A percentile compares a stretch with the other conserved stretches of the same genome.
phyloP scores from a whole-genome alignment of 139 green algal genomes.

The Micromonas pusilla region DNA sequence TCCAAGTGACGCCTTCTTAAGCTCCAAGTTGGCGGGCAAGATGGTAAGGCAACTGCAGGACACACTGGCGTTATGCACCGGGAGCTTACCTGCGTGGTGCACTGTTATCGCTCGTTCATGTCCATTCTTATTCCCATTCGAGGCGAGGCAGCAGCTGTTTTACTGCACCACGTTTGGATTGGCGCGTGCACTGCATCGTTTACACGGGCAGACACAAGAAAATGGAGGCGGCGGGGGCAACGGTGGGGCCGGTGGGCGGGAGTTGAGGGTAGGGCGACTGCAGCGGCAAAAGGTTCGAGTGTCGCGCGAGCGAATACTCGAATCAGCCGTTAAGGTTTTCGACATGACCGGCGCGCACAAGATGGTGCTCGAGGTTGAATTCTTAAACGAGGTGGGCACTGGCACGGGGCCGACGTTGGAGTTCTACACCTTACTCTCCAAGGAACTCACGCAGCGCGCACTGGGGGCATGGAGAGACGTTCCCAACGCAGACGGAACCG shows the following conservation, averaged over 20 bases:
- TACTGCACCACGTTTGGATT: slow-evolving; percentile 82
- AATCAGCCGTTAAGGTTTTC: slow-evolving; percentile 73
- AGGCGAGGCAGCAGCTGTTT: slow-evolving; percentile 74
- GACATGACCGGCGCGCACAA: slow-evolving; percentile 43
- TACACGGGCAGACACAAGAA: slow-evolving; percentile 66
- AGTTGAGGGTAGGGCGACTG: slow-evolving; percentile 70
- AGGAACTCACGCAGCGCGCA: slow-evolving; percentile 72
- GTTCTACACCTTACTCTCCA: slow-evolving; percentile 91
- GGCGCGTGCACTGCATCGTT: slow-evolving; percentile 72
- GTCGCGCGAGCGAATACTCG: slow-evolving; percentile 71
- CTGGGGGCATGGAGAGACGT: slow-evolving; percentile 78
- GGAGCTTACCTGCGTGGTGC: slow-evolving; percentile 74
- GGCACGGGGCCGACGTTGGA: slow-evolving; percentile 93
- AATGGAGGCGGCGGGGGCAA: slow-evolving; percentile 44
- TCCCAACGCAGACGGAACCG: not conserved
- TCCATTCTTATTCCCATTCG: slow-evolving; percentile 87
- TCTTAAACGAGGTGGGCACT: slow-evolving; percentile 86
- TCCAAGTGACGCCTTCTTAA: slow-evolving; percentile 59
- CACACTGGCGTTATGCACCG: slow-evolving; percentile 78
- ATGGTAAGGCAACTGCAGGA: slow-evolving; percentile 65
- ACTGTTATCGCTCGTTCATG: slow-evolving; percentile 47
- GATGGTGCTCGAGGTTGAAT: slow-evolving; percentile 77
- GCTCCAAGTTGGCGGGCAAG: slow-evolving; percentile 78
- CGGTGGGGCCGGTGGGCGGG: slow-evolving; percentile 31
- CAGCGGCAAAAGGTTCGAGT: slow-evolving; percentile 85